phyloP scores from a whole-genome alignment of 108 stramenopile genomes.

The Thalassiosira profunda region DNA sequence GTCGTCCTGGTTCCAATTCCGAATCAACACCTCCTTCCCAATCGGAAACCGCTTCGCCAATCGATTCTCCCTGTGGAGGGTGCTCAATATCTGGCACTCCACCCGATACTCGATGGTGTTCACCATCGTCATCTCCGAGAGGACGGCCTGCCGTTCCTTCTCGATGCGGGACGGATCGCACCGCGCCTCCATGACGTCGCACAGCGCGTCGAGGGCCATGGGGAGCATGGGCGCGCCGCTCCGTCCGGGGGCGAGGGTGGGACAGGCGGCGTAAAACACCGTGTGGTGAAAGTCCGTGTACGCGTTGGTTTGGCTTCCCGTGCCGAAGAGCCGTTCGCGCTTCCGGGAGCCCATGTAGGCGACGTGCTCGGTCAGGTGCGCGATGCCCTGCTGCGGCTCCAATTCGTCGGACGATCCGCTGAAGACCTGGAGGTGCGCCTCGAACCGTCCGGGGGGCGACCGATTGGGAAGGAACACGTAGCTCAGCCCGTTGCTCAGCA shows the following conservation, averaged over 20 bases:
- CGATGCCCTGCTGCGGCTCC: conserved; percentile 96
- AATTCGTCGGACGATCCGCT: conserved; percentile 94
- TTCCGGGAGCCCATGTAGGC: conserved; percentile 98
- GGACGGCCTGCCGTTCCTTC: conserved; percentile 96
- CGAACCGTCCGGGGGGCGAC: conserved; percentile 94
- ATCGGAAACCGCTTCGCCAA: conserved; percentile 97
- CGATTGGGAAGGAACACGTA: conserved; percentile 97
- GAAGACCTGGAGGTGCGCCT: conserved; percentile 96
- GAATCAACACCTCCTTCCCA: conserved; percentile 96
- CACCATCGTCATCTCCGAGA: conserved; percentile 98
- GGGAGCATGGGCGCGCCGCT: conserved; percentile 86
- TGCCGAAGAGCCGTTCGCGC: conserved; percentile 95
- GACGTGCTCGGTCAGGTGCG: conserved; percentile 98
- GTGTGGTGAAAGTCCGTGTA: conserved; percentile 99
- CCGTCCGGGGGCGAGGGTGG: conserved; percentile 62
- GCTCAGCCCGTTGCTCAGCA: conserved; percentile 89
- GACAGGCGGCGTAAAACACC: conserved; percentile 98
- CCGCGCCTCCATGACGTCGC: conserved; percentile 97
- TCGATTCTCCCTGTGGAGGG: conserved; percentile 96
- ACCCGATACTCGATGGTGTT: conserved; percentile 98
- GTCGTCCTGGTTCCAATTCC: conserved; percentile 90
- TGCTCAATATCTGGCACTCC: conserved; percentile 96
- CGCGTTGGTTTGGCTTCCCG: conserved; percentile 96
- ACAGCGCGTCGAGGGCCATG: conserved; percentile 96
- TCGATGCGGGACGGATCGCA: conserved; percentile 93